Evolutionary conservation across 495 filamentous ascomycete species (phyloP), one percentile per base, ranked within the genome.

Genomic region (Sordaria brevicollis): DNA sequence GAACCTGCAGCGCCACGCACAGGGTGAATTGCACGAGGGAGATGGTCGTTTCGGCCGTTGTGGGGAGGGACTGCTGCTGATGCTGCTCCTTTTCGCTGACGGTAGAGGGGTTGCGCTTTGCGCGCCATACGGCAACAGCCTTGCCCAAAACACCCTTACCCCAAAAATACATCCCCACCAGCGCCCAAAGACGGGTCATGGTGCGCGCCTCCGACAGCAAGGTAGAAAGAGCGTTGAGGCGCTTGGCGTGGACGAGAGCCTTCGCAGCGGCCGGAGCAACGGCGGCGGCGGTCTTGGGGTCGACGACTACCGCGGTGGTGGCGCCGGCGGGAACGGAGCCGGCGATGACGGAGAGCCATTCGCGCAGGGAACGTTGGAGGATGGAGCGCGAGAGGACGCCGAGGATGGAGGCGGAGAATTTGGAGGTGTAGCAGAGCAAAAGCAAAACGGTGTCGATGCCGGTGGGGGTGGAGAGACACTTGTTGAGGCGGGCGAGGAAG

Each of bases 161-260:
- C 91, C 91, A 93, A 35, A 86, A 83, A 80, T 91, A 96, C 73
- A 97, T 89, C 4, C 87, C 85, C 17, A 97, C 75, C 13, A 97
- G 82, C 0, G 89, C 93, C 86, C 91, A 93, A 3, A 97, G 85
- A 1, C 94, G 88, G 67, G 90, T 78, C 73, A 92, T 92, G 54
- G 89, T 91, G 54, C 93, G 82, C 62, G 86, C 83, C 69, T 93
- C 91, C 71, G 79, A 83, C 34, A 91, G 82, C 66, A 90, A 75
- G 10, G 72, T 70, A 3, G 84, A 80, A 2, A 92, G 80, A 3
- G 83, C 80, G 65, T 84, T 81, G 17, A 88, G 76, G 5, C 82
- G 74, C 65, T 75, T 75, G 5, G 85, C 79, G 15, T 83, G 71
- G 1, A 77, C 74, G 5, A 83, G 78, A 11, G 84, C 79, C 15